Base-by-base conservation (phyloP, 2,329 filamentous ascomycete genomes). In the Dothiorella sarmentorum region DNA sequence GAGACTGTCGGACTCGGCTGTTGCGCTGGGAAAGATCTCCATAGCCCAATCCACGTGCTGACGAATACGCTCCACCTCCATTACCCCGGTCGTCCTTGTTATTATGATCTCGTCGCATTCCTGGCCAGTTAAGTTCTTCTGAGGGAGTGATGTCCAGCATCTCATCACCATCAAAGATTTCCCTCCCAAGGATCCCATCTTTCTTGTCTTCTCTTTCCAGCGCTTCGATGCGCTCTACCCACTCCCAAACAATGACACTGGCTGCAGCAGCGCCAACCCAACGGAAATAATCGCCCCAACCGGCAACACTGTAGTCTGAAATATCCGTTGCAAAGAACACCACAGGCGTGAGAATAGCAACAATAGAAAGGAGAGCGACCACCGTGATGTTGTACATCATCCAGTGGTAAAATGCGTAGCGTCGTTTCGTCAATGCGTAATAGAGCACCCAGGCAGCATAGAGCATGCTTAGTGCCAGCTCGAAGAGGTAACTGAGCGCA, bases 201-300 rank as follows among this genome's bases (percentile, higher is more conserved):
- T 95, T 96, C 74, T 92, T 91, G 71, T 96, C 91, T 71, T 96
- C 91, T 64, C 92, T 85, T 76, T 97, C 92, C 61, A 96, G 74
- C 0, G 91, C 90, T 71, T 97, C 92, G 49, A 97, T 97, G 24
- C 92, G 84, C 73, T 97, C 92, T 3, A 97, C 92, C 92, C 92
- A 97, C 73, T 97, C 92, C 92, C 92, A 97, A 2, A 97, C 92
- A 20, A 96, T 90, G n/a, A 96, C 92, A 74, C 91, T 96, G 26
- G 92, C 92, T 1, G 91, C 91, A 0, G 92, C 91, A 1, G 91
- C 91, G 47, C 92, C 92, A n/a, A 96, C 92, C 92, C 92, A 97
- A 67, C 91, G 82, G 44, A 96, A 92, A 69, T 96, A 97, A 68
- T 96, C 92, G 69, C 92, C 92, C 92, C 92, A 97, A 7, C 89